phyloP scores from a whole-genome alignment of 1,284 basidiomycete genomes.

The Microbotryum intermedium region DNA sequence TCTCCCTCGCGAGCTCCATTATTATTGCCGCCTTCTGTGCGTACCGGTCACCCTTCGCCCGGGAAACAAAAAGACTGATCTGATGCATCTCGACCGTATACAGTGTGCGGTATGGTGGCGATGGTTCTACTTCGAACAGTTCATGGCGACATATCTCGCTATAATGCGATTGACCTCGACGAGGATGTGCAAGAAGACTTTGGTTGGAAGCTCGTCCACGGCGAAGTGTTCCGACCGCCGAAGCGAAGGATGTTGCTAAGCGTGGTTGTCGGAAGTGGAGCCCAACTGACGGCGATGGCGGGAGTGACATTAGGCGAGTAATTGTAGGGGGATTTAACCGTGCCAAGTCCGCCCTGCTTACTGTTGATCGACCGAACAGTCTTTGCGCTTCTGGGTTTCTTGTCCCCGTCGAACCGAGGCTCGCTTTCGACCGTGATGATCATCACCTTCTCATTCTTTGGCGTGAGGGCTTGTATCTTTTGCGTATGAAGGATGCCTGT shows the following conservation, averaged over 20 bases:
- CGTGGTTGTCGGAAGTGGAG: slow-evolving; percentile 80
- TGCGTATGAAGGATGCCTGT: too few relatives aligned
- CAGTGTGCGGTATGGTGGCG: slow-evolving; percentile 56
- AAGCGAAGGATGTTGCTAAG: slow-evolving; percentile 67
- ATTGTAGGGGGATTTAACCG: not conserved
- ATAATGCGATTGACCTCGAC: slow-evolving; percentile 55
- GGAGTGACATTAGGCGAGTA: slow-evolving; percentile 67
- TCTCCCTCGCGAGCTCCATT: slow-evolving; percentile 87
- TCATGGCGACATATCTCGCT: slow-evolving; percentile 85
- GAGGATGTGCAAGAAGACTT: slow-evolving; percentile 67
- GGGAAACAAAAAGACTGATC: slow-evolving; percentile 21
- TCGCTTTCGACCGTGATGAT: slow-evolving; percentile 93
- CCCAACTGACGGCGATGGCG: slow-evolving; percentile 82
- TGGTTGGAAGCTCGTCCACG: slow-evolving; percentile 96
- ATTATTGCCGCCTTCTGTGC: slow-evolving; percentile 80
- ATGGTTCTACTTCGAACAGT: slow-evolving; percentile 83
- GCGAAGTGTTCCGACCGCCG: slow-evolving; percentile 89
- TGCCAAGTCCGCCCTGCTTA: too few relatives aligned
- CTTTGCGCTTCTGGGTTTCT: slow-evolving; percentile 93
- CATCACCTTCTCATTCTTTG: slow-evolving; percentile 90
- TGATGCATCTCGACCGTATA: too few relatives aligned
- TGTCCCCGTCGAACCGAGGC: slow-evolving; percentile 91
- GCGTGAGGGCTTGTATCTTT: slow-evolving; percentile 47
- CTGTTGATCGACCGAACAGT: slow-evolving; percentile 44
- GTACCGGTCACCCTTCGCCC: slow-evolving; percentile 42